Evolutionary conservation across 75 land plant species (phyloP).

Genomic region (Larix kaempferi): DNA sequence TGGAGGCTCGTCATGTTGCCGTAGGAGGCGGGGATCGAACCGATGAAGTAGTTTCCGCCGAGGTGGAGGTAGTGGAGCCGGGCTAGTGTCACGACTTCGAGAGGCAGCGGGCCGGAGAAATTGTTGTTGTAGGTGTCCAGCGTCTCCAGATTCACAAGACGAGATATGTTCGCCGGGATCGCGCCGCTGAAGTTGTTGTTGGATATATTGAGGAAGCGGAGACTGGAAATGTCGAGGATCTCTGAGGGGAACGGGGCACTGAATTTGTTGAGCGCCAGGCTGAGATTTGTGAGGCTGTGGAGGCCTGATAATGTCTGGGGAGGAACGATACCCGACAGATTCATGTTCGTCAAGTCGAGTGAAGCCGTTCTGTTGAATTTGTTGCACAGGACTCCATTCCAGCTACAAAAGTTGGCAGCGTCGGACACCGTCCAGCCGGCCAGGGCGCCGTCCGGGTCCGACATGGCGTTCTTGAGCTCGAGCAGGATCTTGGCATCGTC

Average conservation of each 20-base stretch:
- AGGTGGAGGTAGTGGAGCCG: too few relatives aligned
- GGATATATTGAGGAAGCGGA: slow-evolving; percentile 35
- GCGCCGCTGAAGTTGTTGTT: slow-evolving; percentile 35
- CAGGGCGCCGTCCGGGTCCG: slow-evolving; percentile 21
- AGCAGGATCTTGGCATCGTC: slow-evolving; percentile 21
- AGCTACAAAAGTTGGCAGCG: slow-evolving; percentile 14
- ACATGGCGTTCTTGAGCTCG: slow-evolving; percentile 19
- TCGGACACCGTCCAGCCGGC: slow-evolving; percentile 15
- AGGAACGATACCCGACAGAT: slow-evolving; percentile 36
- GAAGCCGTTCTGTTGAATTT: slow-evolving; percentile 2
- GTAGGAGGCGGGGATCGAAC: too few relatives aligned
- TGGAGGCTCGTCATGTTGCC: too few relatives aligned
- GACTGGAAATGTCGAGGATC: slow-evolving; percentile 8
- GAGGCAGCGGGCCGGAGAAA: slow-evolving; percentile 30
- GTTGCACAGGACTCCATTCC: slow-evolving; percentile 25
- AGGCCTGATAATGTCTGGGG: slow-evolving; percentile 17
- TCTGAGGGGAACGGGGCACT: slow-evolving; percentile 21
- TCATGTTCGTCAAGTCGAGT: slow-evolving; percentile 24
- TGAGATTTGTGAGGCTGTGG: slow-evolving; percentile 22
- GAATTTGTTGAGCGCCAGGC: slow-evolving; percentile 37
- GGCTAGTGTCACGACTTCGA: slow-evolving; percentile 7
- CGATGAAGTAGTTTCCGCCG: too few relatives aligned
- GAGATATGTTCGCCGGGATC: neutral
- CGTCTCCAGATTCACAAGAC: slow-evolving; percentile 5
- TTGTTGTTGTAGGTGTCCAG: slow-evolving; percentile 33